These are phyloP conservation scores for Podospora pseudopauciseta DNA, from an alignment of 495 filamentous ascomycete genomes.

Conservation along the genomic window DNA sequence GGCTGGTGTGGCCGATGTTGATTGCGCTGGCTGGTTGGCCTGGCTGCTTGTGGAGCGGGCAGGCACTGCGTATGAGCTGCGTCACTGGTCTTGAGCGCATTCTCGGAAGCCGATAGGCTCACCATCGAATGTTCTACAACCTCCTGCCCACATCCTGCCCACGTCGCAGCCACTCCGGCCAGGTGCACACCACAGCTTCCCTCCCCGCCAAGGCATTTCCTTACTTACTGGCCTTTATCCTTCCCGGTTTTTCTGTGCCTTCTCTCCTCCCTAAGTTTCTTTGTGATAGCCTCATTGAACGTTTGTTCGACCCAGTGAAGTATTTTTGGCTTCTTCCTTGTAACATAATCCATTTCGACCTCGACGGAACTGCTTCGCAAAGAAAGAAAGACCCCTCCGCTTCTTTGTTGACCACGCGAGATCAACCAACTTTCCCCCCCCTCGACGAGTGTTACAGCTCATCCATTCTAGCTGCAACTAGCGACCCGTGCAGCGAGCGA, in stretches of 20 bases:
- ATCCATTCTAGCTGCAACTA: slow-evolving; percentile 17
- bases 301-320: not conserved
- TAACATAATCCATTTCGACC: not conserved
- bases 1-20: not conserved
- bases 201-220: slow-evolving; percentile 21
- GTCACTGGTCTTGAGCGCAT: slow-evolving; percentile 21
- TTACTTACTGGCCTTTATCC: slow-evolving; percentile 15
- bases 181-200: slow-evolving; percentile 14
- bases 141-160: slow-evolving; percentile 9
- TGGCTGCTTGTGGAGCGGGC: not conserved
- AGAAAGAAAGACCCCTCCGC: slow-evolving; percentile 8
- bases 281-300: slow-evolving; percentile 13
- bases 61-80: slow-evolving; percentile 26
- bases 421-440: slow-evolving; percentile 16
- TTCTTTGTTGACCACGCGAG: slow-evolving; percentile 10
- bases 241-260: slow-evolving; percentile 1
- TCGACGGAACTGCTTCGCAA: slow-evolving; percentile 6
- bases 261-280: not conserved
- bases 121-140: slow-evolving; percentile 36
- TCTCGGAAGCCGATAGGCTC: slow-evolving; percentile 29
- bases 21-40: slow-evolving; percentile 1
- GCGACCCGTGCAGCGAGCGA: slow-evolving; percentile 18
- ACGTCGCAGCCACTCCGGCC: not conserved
- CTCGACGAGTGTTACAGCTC: slow-evolving; percentile 9
- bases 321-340: slow-evolving; percentile 7